Evolutionary conservation across 2,329 filamentous ascomycete species (phyloP).

Genomic region (Colletotrichum sp.): DNA sequence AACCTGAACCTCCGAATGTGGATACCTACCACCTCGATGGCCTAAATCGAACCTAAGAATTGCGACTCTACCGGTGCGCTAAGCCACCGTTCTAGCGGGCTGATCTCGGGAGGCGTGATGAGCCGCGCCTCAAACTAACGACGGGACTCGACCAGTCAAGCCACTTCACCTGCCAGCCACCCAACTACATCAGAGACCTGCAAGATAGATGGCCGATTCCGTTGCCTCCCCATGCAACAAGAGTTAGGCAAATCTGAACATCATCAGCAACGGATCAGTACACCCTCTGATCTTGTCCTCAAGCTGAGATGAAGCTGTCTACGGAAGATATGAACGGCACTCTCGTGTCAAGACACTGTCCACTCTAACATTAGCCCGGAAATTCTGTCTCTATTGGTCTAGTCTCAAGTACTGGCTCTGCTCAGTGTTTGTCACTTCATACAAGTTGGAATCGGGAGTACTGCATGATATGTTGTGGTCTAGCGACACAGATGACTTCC

Average conservation of each 20-base stretch:
- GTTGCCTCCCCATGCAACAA: not conserved
- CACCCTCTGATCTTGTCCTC: not conserved
- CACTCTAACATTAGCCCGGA: not conserved
- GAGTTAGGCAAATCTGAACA: not conserved
- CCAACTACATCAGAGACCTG: not conserved
- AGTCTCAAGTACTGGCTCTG: not conserved
- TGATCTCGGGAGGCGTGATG: conserved; percentile 5
- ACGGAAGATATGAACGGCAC: not conserved
- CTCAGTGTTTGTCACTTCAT: not conserved
- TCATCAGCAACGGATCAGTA: not conserved
- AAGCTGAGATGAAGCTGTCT: not conserved
- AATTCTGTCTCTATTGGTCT: not conserved
- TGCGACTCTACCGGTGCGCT: not conserved
- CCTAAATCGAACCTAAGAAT: not conserved
- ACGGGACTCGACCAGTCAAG: not conserved
- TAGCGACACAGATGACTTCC: not conserved
- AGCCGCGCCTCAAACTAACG: not conserved
- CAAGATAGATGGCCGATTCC: not conserved
- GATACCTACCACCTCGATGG: not conserved
- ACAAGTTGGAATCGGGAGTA: not conserved
- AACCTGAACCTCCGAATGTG: not conserved
- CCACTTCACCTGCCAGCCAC: not conserved
- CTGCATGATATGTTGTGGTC: not conserved
- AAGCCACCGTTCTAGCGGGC: conserved; percentile 1
- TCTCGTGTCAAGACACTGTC: not conserved